Percentiles rank a stretch among this genome's conserved stretches.
phyloP scores from a whole-genome alignment of 495 filamentous ascomycete genomes.

The Tuber indicum region DNA sequence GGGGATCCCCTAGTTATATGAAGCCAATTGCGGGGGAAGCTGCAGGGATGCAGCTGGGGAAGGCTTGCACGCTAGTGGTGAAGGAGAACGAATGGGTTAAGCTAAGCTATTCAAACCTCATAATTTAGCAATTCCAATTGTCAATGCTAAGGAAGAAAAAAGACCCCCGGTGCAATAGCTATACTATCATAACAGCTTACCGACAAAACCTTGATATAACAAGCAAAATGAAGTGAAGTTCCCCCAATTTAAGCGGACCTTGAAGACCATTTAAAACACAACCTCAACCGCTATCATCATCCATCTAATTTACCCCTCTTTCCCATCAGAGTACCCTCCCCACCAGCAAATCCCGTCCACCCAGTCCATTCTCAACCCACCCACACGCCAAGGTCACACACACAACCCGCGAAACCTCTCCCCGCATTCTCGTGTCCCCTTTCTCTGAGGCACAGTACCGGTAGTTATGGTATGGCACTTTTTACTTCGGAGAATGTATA shows the following conservation, averaged over 20 bases:
- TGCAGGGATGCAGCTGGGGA: not conserved
- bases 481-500: too few species aligned
- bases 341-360: not conserved
- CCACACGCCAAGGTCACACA: not conserved
- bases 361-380: not conserved
- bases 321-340: not conserved
- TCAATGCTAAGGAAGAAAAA: not conserved
- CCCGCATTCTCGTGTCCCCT: not conserved
- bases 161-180: not conserved
- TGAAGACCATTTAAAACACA: not conserved
- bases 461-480: not conserved
- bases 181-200: not conserved
- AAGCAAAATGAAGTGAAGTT: not conserved
- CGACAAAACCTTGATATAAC: not conserved
- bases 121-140: not conserved
- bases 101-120: not conserved
- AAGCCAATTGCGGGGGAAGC: conserved; percentile 9
- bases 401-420: not conserved
- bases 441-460: too few species aligned
- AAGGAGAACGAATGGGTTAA: not conserved
- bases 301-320: not conserved
- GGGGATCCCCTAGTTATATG: conserved; percentile 5
- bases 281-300: not conserved
- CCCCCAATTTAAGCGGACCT: not conserved
- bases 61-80: not conserved